A percentile compares a stretch with the other conserved stretches of the same genome.
These are phyloP conservation scores for Kernera saxatilis DNA, from an alignment of 345 rosid genomes.

Conservation along the genomic window DNA sequence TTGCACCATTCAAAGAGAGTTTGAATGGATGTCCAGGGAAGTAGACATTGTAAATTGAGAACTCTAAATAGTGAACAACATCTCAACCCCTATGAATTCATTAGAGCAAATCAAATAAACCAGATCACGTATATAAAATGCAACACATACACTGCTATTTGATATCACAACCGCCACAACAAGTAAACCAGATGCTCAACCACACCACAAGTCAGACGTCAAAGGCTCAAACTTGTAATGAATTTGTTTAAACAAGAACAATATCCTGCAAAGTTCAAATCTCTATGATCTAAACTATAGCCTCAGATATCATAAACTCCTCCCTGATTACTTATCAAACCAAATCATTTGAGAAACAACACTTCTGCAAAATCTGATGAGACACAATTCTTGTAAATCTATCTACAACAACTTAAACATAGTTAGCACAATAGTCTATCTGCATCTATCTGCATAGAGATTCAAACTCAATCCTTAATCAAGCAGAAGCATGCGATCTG, in stretches of 20 bases:
- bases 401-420: not conserved
- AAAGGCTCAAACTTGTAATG: conserved; percentile 5
- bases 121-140: not conserved
- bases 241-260: not conserved
- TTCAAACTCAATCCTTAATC: not conserved
- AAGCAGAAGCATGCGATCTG: not conserved
- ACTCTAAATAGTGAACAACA: not conserved
- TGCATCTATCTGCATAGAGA: not conserved
- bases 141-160: not conserved
- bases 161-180: not conserved
- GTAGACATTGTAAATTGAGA: not conserved
- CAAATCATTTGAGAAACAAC: not conserved
- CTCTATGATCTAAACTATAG: not conserved
- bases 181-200: conserved; percentile 4
- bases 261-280: not conserved
- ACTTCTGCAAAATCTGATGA: not conserved
- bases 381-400: not conserved
- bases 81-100: not conserved
- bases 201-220: conserved; percentile 4
- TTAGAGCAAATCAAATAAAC: not conserved
- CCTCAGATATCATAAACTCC: not conserved
- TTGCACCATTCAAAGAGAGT: not conserved
- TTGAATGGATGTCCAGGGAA: not conserved
- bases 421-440: not conserved
- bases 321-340: not conserved